These are phyloP conservation scores for Ambrosiella beaveri DNA, from an alignment of 2,329 filamentous ascomycete genomes.

Conservation along the genomic window DNA sequence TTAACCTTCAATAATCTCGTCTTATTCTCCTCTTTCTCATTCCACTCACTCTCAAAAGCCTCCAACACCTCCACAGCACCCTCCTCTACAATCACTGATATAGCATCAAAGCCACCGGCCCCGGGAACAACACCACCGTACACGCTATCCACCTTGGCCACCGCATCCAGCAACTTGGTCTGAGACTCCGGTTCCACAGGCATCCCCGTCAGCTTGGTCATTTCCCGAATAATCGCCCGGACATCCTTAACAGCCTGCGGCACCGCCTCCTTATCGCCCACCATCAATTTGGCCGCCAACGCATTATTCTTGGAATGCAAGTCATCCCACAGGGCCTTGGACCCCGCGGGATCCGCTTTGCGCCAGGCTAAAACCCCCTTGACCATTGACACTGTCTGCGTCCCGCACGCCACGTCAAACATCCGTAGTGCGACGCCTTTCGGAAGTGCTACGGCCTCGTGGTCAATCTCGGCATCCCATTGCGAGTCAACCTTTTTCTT, in stretches of 20 bases:
- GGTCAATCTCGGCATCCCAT: slow-evolving; percentile 63
- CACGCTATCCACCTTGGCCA: slow-evolving; percentile 57
- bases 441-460: slow-evolving; percentile 42
- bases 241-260: slow-evolving; percentile 30
- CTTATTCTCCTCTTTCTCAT: slow-evolving; percentile 31
- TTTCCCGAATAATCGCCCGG: slow-evolving; percentile 51
- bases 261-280: slow-evolving; percentile 27
- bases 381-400: slow-evolving; percentile 88
- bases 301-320: slow-evolving; percentile 59
- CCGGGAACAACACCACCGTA: slow-evolving; percentile 85
- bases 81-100: slow-evolving; percentile 64
- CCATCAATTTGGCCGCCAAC: slow-evolving; percentile 47
- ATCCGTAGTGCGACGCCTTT: slow-evolving; percentile 62
- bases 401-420: slow-evolving; percentile 92
- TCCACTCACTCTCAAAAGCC: slow-evolving; percentile 50
- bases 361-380: slow-evolving; percentile 79
- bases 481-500: slow-evolving; percentile 39
- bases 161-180: slow-evolving; percentile 65
- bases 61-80: slow-evolving; percentile 45
- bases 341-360: slow-evolving; percentile 42
- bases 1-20: slow-evolving; percentile 53
- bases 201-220: slow-evolving; percentile 58
- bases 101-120: slow-evolving; percentile 82
- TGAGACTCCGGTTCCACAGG: slow-evolving; percentile 82
- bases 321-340: slow-evolving; percentile 48